phyloP scores from a whole-genome alignment of 2,329 filamentous ascomycete genomes.

The Sporothrix phasma region DNA sequence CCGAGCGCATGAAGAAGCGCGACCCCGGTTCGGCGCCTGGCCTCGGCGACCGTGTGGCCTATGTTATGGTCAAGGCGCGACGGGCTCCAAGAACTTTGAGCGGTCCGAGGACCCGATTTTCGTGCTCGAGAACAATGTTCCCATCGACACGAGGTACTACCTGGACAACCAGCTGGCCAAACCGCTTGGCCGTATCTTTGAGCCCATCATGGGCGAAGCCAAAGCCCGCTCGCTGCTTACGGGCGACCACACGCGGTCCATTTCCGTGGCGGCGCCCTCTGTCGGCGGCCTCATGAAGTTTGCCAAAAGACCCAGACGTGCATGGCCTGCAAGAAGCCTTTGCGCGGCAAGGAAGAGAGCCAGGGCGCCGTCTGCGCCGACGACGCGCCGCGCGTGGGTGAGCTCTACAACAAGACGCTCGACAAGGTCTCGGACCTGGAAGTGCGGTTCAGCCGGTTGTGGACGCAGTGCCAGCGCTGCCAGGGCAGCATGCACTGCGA shows the following conservation, averaged over 20 bases:
- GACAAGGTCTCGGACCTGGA: conserved; percentile 85
- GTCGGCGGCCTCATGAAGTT: conserved; percentile 97
- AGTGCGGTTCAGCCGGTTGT: conserved; percentile 81
- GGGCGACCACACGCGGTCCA: conserved; percentile 89
- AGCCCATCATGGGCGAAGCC: conserved; percentile 81
- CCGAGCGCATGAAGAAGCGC: conserved; percentile 92
- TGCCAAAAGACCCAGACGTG: conserved; percentile 95
- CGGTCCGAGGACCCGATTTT: conserved; percentile 95
- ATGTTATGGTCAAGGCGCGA: conserved; percentile 90
- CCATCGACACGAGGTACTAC: conserved; percentile 97
- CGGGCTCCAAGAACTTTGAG: conserved; percentile 90
- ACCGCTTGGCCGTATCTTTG: conserved; percentile 88
- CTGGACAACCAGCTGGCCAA: conserved; percentile 97
- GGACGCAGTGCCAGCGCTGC: conserved; percentile 97
- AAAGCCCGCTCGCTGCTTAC: conserved; percentile 78
- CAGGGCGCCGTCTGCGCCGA: conserved; percentile 74
- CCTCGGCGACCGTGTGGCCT: conserved; percentile 90
- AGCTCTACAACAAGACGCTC: conserved; percentile 87
- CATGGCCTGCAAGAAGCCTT: conserved; percentile 97
- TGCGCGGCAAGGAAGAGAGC: conserved; percentile 66
- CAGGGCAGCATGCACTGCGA: conserved; percentile 98
- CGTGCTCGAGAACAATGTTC: conserved; percentile 93
- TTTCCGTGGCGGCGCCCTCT: conserved; percentile 82
- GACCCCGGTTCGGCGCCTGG: conserved; percentile 88
- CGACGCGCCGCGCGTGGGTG: conserved; percentile 74